Evolutionary conservation across 169 alveolate genomes (phyloP).

Genomic region (Amoebophrya sp.): DNA sequence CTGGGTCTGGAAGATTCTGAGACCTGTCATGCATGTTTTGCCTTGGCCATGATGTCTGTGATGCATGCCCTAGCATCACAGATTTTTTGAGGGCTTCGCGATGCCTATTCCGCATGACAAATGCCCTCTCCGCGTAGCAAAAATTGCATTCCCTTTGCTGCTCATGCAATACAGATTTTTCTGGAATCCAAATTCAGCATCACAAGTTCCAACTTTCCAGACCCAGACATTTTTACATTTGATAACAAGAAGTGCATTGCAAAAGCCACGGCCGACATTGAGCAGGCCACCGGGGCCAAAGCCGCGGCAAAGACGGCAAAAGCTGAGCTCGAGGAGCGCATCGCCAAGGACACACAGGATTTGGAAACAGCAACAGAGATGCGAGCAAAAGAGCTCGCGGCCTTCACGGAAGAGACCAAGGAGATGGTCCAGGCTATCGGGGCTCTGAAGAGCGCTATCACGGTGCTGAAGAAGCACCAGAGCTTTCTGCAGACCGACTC

Average conservation of each 20-base stretch:
- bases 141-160: no score
- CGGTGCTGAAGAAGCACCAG: constrained; percentile 13
- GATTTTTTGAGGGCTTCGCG: no score
- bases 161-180: no score
- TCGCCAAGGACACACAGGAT: neutral
- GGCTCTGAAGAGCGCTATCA: neutral
- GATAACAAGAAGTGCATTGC: constrained; percentile 8
- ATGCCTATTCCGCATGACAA: no score
- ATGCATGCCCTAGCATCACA: no score
- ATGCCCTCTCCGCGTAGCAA: no score
- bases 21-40: no score
- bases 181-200: no score
- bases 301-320: neutral
- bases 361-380: neutral
- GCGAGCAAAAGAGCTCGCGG: constrained; percentile 14
- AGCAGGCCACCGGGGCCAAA: constrained; percentile 1
- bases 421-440: neutral
- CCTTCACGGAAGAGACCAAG: neutral
- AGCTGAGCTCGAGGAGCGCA: neutral
- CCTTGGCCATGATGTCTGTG: no score
- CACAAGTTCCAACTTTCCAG: no score
- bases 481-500: neutral
- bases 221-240: no score
- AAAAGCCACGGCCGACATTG: neutral
- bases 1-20: no score